Evolutionary conservation across 192 early-diverging fungal genomes (phyloP), one percentile per base, ranked within the genome.

Genomic region (Coemansia sp.): DNA sequence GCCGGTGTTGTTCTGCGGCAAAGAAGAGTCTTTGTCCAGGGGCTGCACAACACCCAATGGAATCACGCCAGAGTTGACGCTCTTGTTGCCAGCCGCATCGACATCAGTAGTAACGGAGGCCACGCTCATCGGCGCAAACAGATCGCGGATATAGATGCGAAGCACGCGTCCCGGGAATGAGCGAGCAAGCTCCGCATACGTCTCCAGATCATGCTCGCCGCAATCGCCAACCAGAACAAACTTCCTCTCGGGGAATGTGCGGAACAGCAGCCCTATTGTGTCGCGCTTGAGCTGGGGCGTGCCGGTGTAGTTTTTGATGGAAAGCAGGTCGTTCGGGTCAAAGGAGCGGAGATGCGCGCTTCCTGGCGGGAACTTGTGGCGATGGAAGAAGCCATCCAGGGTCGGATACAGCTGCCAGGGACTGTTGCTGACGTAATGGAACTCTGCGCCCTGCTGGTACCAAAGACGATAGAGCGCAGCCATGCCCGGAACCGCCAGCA

Each of bases 211-310:
- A 41, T 90, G 82, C 76, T 98, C 94, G 48, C 94, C 96, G 59
- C 89, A 89, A 71, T 98, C 96, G 21, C 96, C 96, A 6, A 98
- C 87, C 11, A 98, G 80, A 63, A 98, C 90, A 70, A 91, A 98
- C 69, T 90, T 90, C 53, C 94, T 86, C 7, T 88, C 61, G 7
- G 93, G 93, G 56, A 95, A 96, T 69, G 89, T 88, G 45, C 77
- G 56, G 41, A 89, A 66, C 15, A 86, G 79, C 38, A 53, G 40
- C 9, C 73, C 70, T 43, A 89, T 90, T 3, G 81, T 76, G 21
- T 85, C 83, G 12, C 81, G 72, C 67, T 92, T 90, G 13, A 77
- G 66, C 65, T 83, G 75, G 53, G 75, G 74, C 48, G 80, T 83
- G 49, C 80, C 80, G 0, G 74, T 83, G 52, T 76, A 79, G 38